phyloP scores from a whole-genome alignment of 306 rosid genomes.

The Quercus engelmannii region DNA sequence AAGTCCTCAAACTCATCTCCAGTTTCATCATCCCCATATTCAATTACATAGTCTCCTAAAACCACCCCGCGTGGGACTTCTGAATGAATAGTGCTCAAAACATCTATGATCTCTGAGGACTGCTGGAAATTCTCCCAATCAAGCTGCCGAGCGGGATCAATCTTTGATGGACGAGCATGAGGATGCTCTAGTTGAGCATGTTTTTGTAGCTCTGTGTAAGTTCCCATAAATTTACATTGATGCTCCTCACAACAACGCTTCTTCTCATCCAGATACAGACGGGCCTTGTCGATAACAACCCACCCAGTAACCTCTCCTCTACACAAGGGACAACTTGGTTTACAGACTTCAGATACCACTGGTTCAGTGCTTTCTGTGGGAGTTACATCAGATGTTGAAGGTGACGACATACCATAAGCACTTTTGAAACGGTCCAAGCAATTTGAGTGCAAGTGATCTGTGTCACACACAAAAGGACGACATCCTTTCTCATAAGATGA shows the following conservation, averaged over 20 bases:
- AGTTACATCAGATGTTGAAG: constrained; percentile 39
- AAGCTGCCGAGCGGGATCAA: constrained; percentile 90
- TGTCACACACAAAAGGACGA: constrained; percentile 85
- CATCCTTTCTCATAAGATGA: constrained; percentile 82
- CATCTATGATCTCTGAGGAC: constrained; percentile 93
- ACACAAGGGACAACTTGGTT: constrained; percentile 83
- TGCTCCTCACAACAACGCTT: constrained; percentile 82
- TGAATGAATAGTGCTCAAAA: constrained; percentile 91
- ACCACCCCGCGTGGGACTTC: constrained; percentile 91
- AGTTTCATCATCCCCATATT: constrained; percentile 81
- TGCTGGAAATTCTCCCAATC: constrained; percentile 99
- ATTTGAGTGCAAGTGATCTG: constrained; percentile 80
- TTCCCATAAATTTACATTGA: constrained; percentile 66
- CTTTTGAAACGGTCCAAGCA: constrained; percentile 87
- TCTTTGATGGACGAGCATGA: constrained; percentile 79
- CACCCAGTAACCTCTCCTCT: constrained; percentile 92
- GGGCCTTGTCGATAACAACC: constrained; percentile 67
- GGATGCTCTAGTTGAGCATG: constrained; percentile 91
- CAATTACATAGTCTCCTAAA: constrained; percentile 92
- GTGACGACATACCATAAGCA: constrained; percentile 53
- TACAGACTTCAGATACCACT: constrained; percentile 42
- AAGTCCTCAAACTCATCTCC: constrained; percentile 88
- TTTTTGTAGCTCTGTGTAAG: constrained; percentile 64
- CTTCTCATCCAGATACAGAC: constrained; percentile 68
- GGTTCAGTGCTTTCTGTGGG: constrained; percentile 32